These are phyloP conservation scores for Aphanomyces invadans DNA, from an alignment of 352 stramenopile genomes.

Conservation along the genomic window DNA sequence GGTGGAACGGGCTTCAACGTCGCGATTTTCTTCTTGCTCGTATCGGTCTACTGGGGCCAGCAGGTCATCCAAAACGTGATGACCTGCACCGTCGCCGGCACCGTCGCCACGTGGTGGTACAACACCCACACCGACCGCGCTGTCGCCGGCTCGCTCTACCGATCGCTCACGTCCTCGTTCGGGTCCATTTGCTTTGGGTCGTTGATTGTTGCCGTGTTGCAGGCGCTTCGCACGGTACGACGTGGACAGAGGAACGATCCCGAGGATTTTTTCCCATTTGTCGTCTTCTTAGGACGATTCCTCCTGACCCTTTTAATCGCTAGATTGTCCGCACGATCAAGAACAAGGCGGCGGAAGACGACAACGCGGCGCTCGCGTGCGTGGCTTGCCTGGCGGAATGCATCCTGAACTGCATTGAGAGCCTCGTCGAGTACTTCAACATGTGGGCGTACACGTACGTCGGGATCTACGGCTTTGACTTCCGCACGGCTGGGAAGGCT, in stretches of 20 bases:
- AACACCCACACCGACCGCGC: slow-evolving; percentile 47
- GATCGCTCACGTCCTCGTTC: slow-evolving; percentile 71
- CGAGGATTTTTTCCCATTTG: not conserved
- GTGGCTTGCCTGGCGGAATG: slow-evolving; percentile 82
- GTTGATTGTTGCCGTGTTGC: slow-evolving; percentile 78
- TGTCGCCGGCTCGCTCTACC: slow-evolving; percentile 62
- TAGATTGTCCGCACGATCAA: slow-evolving; percentile 60
- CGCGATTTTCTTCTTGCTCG: slow-evolving; percentile 70
- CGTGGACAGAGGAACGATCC: not conserved
- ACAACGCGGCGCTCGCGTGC: slow-evolving; percentile 67
- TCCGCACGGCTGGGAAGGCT: slow-evolving; percentile 75
- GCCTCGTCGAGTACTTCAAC: slow-evolving; percentile 87
- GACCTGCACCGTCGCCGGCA: slow-evolving; percentile 68
- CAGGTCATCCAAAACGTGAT: slow-evolving; percentile 80
- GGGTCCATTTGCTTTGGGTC: slow-evolving; percentile 80
- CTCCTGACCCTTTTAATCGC: no score
- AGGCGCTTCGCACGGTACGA: slow-evolving; percentile 58
- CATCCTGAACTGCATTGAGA: slow-evolving; percentile 75
- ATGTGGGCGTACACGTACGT: slow-evolving; percentile 87
- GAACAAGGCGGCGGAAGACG: slow-evolving; percentile 59
- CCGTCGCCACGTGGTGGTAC: slow-evolving; percentile 82
- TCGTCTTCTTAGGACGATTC: not conserved
- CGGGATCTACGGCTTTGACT: slow-evolving; percentile 83
- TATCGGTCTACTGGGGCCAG: slow-evolving; percentile 79
- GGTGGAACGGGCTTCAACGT: slow-evolving; percentile 49